Conservation (phyloP, 177 flowering plant genomes). For the Telopea speciosissima region DNA sequence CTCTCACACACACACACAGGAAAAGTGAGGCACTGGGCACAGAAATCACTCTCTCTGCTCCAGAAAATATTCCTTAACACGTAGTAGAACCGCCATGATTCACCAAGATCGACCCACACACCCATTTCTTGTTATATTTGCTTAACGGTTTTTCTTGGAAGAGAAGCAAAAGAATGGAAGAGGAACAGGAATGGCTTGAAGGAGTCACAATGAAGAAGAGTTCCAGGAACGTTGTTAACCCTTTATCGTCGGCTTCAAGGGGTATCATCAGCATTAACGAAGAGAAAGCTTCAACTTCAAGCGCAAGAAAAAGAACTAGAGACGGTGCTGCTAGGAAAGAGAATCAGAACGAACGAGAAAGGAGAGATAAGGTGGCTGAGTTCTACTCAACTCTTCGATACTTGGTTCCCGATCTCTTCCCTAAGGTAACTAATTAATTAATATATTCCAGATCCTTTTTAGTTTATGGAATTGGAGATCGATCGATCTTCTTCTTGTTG, state of each 20-base stretch:
- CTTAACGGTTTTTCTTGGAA: too few relatives aligned
- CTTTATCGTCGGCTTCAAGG: background rate
- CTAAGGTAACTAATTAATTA: conserved; percentile 28
- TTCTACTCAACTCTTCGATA: conserved; percentile 24
- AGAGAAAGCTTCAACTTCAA: conserved; percentile 1
- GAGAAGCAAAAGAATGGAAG: background rate
- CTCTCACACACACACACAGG: too few relatives aligned
- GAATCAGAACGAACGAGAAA: conserved; percentile 10
- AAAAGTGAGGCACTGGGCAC: too few relatives aligned
- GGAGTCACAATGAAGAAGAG: conserved; percentile 1
- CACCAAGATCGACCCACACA: too few relatives aligned
- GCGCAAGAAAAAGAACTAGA: conserved; percentile 8
- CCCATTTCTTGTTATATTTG: too few relatives aligned
- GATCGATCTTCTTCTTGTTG: too few relatives aligned
- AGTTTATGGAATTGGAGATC: too few relatives aligned
- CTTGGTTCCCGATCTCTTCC: conserved; percentile 21
- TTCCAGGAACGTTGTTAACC: conserved; percentile 9
- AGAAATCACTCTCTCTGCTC: too few relatives aligned
- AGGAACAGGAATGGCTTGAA: background rate
- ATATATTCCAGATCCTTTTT: too few relatives aligned
- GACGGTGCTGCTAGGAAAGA: background rate
- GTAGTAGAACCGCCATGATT: background rate
- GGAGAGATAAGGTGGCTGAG: conserved; percentile 24
- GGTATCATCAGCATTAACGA: background rate
- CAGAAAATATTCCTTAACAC: conserved; percentile 16